Evolutionary conservation across 768 basidiomycete species (phyloP).

Genomic region (Scleroderma bovista): DNA sequence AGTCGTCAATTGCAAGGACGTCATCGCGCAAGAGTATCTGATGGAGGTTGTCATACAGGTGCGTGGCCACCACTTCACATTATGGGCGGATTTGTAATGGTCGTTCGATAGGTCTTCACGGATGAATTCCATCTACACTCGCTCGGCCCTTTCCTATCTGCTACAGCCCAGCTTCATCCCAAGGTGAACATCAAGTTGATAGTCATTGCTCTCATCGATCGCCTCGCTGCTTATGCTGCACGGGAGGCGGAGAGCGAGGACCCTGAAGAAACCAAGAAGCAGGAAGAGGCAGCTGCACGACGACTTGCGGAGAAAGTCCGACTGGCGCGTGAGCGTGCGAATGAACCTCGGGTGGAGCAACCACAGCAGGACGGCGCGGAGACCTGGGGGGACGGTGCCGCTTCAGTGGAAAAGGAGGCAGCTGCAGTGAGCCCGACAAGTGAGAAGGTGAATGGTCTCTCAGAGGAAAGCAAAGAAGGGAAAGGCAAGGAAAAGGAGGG

Average conservation of each 20-base stretch:
- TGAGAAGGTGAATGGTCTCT: constrained; percentile 14
- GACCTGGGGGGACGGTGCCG: constrained; percentile 19
- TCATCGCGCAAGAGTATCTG: constrained; percentile 97
- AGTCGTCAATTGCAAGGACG: constrained; percentile 96
- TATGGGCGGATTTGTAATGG: not conserved
- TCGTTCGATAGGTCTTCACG: constrained; percentile 75
- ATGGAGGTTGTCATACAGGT: constrained; percentile 99
- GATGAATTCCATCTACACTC: constrained; percentile 98
- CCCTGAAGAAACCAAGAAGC: constrained; percentile 87
- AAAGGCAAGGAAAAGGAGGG: constrained; percentile 63
- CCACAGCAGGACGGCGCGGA: constrained; percentile 19
- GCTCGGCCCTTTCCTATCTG: constrained; percentile 92
- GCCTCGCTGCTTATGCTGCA: constrained; percentile 92
- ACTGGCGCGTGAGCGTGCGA: constrained; percentile 55
- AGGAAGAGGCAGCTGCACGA: constrained; percentile 89
- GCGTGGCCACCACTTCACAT: not conserved
- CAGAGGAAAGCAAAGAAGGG: constrained; percentile 24
- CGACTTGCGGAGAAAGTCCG: constrained; percentile 86
- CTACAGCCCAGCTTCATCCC: constrained; percentile 93
- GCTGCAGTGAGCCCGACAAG: not conserved
- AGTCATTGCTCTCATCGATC: constrained; percentile 95
- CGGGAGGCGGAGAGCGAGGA: constrained; percentile 96
- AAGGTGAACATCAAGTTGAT: constrained; percentile 99
- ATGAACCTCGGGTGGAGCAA: constrained; percentile 41
- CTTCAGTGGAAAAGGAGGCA: constrained; percentile 17